Evolutionary conservation across 164 flowering plant genomes (phyloP), one percentile per base, ranked within the genome.

Genomic region (Vitis amurensis): DNA sequence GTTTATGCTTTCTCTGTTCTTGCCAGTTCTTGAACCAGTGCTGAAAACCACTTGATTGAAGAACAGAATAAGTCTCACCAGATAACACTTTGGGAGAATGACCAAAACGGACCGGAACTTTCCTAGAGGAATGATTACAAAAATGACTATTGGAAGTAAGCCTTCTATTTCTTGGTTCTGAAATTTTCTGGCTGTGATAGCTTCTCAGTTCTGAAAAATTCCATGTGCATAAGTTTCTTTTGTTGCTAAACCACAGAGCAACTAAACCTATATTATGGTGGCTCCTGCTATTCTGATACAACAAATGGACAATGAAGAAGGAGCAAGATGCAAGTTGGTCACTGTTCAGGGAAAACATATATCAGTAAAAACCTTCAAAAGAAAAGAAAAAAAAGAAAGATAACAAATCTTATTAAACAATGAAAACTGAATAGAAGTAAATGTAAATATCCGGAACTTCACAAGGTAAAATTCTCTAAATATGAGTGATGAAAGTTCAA

Each of bases 11-110:
- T 61, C 95, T 77, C 53, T 52, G 53, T 11, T 84, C 85, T 62
- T 84, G 86, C 95, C 95, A 90, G 61, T 87, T 85, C 74, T 90
- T 90, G 79, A 84, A 87, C 86, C 86, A 76, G 62, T 90, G 91
- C 55, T 83, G 79, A 55, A 84, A 76, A 49, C 67, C 10, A 59
- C 74, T 72, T 27, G 84, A 69, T 37, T 73, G 77, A 68, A 76
- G 74, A 68, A 82, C 15, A 52, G 82, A 58, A 72, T 74, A 66
- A 50, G 63, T 73, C 23, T 60, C 75, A 15, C 59, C 50, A 64
- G 59, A 31, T 44, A 57, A 71, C 27, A 50, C 30, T 19, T 69
- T 71, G 13, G 63, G 72, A 48, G 69, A 63, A 56, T 11, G 29
- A 57, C 58, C 30, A 50, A 29, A 50, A 23, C 17, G 59, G 55